These are phyloP conservation scores for Haplosporangium gracile DNA, from an alignment of 192 early-diverging fungal species.

Conservation along the genomic window DNA sequence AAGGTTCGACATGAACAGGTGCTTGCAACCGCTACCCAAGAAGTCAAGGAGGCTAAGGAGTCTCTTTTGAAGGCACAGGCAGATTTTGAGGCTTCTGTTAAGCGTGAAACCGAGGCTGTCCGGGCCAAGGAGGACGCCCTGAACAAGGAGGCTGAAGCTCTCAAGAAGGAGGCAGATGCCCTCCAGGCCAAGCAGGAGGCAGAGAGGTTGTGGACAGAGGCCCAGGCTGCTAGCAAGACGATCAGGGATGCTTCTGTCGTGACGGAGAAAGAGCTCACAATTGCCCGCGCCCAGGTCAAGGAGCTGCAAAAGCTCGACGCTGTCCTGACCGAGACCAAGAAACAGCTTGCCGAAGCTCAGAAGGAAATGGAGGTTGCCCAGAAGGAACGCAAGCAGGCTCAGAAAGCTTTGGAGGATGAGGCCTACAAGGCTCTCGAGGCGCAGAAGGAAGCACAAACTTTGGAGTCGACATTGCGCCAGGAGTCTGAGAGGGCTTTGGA, in stretches of 20 bases:
- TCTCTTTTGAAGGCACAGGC: conserved; percentile 23
- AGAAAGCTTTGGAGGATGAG: conserved; percentile 16
- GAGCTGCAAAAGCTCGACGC: conserved; percentile 43
- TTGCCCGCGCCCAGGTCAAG: conserved; percentile 39
- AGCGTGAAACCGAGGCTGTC: conserved; percentile 32
- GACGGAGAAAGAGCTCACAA: conserved; percentile 40
- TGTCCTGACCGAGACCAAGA: conserved; percentile 13
- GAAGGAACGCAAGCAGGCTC: conserved; percentile 17
- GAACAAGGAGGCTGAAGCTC: conserved; percentile 26
- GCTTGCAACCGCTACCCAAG: conserved; percentile 13
- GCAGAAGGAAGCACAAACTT: conserved; percentile 10
- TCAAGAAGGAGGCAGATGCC: conserved; percentile 25
- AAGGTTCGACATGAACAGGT: neutral
- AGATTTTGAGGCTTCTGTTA: conserved; percentile 3
- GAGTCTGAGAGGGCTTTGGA: conserved; percentile 8
- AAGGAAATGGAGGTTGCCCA: conserved; percentile 11
- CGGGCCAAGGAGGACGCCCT: conserved; percentile 13
- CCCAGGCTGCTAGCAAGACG: conserved; percentile 6
- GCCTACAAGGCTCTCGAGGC: conserved; percentile 7
- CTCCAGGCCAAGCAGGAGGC: conserved; percentile 16
- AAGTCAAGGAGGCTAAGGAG: conserved; percentile 25
- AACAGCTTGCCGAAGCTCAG: conserved; percentile 25
- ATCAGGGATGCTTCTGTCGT: conserved; percentile 1
- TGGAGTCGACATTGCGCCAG: conserved; percentile 11
- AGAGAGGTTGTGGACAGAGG: conserved; percentile 16